A percentile compares a stretch with the other conserved stretches of the same genome.
Conservation (phyloP, 2,329 filamentous ascomycete genomes). For the Fusarium humuli region DNA sequence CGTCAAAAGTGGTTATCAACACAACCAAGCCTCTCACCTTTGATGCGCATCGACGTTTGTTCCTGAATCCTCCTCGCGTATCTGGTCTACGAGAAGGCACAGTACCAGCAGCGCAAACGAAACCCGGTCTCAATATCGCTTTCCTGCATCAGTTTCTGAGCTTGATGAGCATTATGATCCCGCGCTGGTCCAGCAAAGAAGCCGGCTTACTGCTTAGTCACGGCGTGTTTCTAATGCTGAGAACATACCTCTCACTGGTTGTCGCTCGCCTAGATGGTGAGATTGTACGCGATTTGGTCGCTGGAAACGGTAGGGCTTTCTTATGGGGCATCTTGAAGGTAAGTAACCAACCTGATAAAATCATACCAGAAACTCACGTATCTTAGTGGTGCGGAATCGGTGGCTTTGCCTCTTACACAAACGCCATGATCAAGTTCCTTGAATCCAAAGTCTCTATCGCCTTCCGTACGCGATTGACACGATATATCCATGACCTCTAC, state of each 20-base stretch:
- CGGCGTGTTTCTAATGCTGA: slow-evolving; percentile 86
- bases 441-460: slow-evolving; percentile 98
- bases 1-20: slow-evolving; percentile 90
- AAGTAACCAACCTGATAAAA: slow-evolving; percentile 29
- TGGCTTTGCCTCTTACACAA: slow-evolving; percentile 94
- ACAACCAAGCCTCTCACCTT: slow-evolving; percentile 94
- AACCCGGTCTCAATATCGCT: slow-evolving; percentile 92
- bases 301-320: slow-evolving; percentile 89
- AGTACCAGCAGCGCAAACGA: slow-evolving; percentile 89
- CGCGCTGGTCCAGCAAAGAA: slow-evolving; percentile 94
- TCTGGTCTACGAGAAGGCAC: slow-evolving; percentile 79
- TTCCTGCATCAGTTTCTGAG: slow-evolving; percentile 98
- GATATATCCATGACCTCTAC: slow-evolving; percentile 98
- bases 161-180: slow-evolving; percentile 97
- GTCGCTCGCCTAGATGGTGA: slow-evolving; percentile 94
- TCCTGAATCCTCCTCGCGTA: slow-evolving; percentile 88
- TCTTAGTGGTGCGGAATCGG: slow-evolving; percentile 88
- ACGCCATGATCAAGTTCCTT: slow-evolving; percentile 98
- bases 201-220: slow-evolving; percentile 91
- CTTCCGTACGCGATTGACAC: slow-evolving; percentile 91
- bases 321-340: slow-evolving; percentile 87
- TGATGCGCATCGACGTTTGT: slow-evolving; percentile 92
- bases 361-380: slow-evolving; percentile 1
- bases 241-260: slow-evolving; percentile 93
- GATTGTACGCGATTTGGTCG: slow-evolving; percentile 96